These are phyloP conservation scores for Austroboletus rostrupii DNA, from an alignment of 1,284 basidiomycete species.

Conservation along the genomic window DNA sequence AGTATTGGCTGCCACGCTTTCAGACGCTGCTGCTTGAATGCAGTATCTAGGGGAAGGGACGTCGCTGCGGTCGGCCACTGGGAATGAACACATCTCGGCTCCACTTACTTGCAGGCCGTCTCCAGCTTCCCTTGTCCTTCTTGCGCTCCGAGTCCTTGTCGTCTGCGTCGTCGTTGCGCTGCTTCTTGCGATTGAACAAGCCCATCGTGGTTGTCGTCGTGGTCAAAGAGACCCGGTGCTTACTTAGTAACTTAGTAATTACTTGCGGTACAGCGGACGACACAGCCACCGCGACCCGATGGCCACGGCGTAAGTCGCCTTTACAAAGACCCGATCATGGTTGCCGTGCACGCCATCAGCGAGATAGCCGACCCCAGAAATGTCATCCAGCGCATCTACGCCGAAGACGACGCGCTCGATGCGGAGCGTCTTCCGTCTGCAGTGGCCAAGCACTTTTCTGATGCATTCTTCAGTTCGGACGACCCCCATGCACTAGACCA, in stretches of 20 bases:
- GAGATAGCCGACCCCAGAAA: conserved; percentile 46
- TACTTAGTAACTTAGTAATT: neutral
- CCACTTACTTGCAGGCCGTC: conserved; percentile 81
- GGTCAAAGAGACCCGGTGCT: neutral
- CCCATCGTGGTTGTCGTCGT: conserved; percentile 40
- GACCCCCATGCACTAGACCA: conserved; percentile 39
- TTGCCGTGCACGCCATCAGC: conserved; percentile 47
- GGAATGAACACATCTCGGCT: conserved; percentile 1
- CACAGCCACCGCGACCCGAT: neutral
- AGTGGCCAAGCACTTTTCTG: conserved; percentile 49
- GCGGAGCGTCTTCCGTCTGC: conserved; percentile 39
- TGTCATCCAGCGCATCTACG: conserved; percentile 46
- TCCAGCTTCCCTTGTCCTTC: conserved; percentile 87
- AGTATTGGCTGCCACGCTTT: conserved; percentile 99
- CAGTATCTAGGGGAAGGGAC: conserved; percentile 65
- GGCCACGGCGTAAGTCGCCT: neutral
- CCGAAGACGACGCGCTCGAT: conserved; percentile 7
- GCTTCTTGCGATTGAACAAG: conserved; percentile 54
- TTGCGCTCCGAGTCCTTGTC: conserved; percentile 45
- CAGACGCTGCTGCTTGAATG: conserved; percentile 98
- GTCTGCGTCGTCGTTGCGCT: conserved; percentile 33
- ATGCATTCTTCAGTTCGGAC: conserved; percentile 37
- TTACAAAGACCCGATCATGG: conserved; percentile 37
- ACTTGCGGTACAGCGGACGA: neutral
- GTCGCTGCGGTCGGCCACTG: conserved; percentile 19